These are phyloP conservation scores for Zoysia pacifica DNA, from an alignment of 176 grass and related monocot genomes.

Conservation along the genomic window DNA sequence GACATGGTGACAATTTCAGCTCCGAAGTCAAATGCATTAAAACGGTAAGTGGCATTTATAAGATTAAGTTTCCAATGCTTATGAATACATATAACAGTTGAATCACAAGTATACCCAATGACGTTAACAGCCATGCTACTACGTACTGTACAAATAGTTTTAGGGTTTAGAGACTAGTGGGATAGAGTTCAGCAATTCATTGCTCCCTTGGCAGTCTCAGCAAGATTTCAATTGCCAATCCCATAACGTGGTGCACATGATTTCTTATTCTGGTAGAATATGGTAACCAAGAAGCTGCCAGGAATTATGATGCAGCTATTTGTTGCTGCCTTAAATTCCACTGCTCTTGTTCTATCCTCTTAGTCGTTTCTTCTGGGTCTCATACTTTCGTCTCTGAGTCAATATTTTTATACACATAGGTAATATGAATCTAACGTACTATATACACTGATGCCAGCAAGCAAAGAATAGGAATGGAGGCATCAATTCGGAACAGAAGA, in stretches of 20 bases:
- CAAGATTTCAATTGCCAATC: conserved; percentile 7
- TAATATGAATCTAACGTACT: too few relatives aligned
- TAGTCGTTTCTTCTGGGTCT: background rate
- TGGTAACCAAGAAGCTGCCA: conserved; percentile 9
- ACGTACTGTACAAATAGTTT: background rate
- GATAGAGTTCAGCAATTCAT: background rate
- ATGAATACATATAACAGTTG: conserved; percentile 29
- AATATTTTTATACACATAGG: too few relatives aligned
- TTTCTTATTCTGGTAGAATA: conserved; percentile 3
- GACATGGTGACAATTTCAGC: too few relatives aligned
- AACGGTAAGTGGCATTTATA: too few relatives aligned
- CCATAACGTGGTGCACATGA: background rate
- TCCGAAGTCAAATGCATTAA: too few relatives aligned
- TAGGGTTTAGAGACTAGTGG: too few relatives aligned
- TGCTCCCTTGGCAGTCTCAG: background rate
- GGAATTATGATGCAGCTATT: conserved; percentile 19
- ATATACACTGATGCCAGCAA: background rate
- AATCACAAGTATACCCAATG: conserved; percentile 20
- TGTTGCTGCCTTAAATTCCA: conserved; percentile 12
- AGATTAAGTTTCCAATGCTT: background rate
- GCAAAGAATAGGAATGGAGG: conserved; percentile 2
- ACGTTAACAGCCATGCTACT: background rate
- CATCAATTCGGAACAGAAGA: conserved; percentile 55
- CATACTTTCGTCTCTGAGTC: background rate
- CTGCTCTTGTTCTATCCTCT: background rate